Conservation (phyloP, 176 grass and related monocot species). For the Musa troglodytarum region DNA sequence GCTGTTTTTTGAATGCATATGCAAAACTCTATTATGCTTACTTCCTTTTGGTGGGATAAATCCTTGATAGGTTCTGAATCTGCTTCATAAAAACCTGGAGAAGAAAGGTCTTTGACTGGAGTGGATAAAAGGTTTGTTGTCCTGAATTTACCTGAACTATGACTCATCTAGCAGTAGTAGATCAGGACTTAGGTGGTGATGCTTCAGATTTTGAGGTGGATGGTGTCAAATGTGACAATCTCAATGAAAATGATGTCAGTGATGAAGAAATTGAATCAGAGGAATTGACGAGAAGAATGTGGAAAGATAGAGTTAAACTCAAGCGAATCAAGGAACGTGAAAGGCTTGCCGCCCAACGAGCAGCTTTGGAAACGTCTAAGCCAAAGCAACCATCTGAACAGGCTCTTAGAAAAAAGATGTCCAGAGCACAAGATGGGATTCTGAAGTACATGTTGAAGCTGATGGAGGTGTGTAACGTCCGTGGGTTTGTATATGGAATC, state of each 20-base stretch:
- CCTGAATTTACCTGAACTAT: conserved; percentile 11
- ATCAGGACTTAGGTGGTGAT: conserved; percentile 39
- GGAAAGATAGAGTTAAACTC: conserved; percentile 83
- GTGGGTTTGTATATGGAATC: conserved; percentile 87
- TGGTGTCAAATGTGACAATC: conserved; percentile 42
- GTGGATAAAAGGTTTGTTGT: neutral
- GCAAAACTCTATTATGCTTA: neutral
- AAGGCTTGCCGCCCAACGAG: conserved; percentile 30
- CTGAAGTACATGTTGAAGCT: conserved; percentile 98
- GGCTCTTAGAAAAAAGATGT: conserved; percentile 87
- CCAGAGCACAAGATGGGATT: conserved; percentile 84
- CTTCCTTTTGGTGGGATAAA: neutral
- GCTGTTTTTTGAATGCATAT: neutral
- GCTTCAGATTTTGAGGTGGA: conserved; percentile 68
- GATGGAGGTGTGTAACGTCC: conserved; percentile 85
- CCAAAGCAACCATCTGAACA: conserved; percentile 65
- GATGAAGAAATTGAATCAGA: conserved; percentile 87
- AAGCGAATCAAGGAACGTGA: conserved; percentile 76
- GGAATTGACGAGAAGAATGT: conserved; percentile 74
- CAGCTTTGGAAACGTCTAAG: conserved; percentile 38
- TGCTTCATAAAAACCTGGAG: neutral
- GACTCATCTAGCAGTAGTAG: conserved; percentile 55
- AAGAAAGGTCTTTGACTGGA: neutral
- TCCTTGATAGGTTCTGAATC: neutral
- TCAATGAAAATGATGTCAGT: conserved; percentile 84